Evolutionary conservation across 345 rosid species (phyloP).

Genomic region (Moricandia moricandioides): DNA sequence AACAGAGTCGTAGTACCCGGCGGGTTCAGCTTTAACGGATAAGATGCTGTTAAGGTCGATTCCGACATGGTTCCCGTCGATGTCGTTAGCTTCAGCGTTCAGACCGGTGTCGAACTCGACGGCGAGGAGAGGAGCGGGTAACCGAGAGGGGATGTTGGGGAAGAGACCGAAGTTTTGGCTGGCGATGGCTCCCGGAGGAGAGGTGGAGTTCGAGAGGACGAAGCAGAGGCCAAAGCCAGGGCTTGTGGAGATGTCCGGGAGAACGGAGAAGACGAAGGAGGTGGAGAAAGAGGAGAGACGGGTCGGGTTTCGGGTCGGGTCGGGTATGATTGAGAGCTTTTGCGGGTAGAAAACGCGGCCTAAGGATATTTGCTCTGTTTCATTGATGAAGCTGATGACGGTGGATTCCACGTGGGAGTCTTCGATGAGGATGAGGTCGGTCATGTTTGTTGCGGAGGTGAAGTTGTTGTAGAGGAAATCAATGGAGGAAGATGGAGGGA

Average conservation of each 20-base stretch:
- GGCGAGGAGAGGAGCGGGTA: slow-evolving; percentile 62
- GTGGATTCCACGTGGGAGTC: slow-evolving; percentile 60
- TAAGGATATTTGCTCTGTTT: slow-evolving; percentile 48
- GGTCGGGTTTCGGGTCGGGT: slow-evolving; percentile 42
- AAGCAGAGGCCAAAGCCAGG: slow-evolving; percentile 88
- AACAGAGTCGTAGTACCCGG: slow-evolving; percentile 58
- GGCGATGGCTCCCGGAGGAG: slow-evolving; percentile 64
- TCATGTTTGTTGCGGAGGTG: slow-evolving; percentile 38
- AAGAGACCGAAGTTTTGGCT: slow-evolving; percentile 83
- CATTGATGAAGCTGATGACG: slow-evolving; percentile 62
- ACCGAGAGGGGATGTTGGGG: slow-evolving; percentile 37
- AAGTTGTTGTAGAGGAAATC: slow-evolving; percentile 73
- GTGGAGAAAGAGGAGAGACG: slow-evolving; percentile 69
- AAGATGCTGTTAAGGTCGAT: slow-evolving; percentile 62
- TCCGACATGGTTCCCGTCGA: slow-evolving; percentile 68
- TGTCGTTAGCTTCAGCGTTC: slow-evolving; percentile 63
- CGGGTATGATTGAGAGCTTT: slow-evolving; percentile 45
- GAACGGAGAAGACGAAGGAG: slow-evolving; percentile 48
- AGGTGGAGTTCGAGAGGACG: slow-evolving; percentile 71
- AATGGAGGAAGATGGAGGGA: slow-evolving; percentile 34
- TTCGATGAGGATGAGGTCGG: slow-evolving; percentile 51
- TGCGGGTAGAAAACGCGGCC: slow-evolving; percentile 69
- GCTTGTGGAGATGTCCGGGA: slow-evolving; percentile 51
- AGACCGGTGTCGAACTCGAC: slow-evolving; percentile 77
- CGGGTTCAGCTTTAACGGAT: slow-evolving; percentile 38